Conservation (phyloP, 2,329 filamentous ascomycete species). For the Cladosporium velox region DNA sequence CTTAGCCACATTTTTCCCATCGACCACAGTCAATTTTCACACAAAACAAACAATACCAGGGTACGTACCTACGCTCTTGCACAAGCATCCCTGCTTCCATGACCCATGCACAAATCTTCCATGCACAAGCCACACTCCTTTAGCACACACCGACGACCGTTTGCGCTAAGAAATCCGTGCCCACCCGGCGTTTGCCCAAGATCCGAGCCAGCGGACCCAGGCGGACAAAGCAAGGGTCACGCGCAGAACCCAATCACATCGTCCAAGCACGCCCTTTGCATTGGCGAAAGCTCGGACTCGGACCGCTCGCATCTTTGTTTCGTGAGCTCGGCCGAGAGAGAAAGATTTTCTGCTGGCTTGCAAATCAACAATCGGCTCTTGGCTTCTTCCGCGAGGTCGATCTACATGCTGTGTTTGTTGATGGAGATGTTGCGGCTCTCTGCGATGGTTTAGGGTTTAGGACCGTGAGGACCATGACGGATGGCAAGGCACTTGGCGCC, state of each 20-base stretch:
- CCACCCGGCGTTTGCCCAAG: conserved; percentile 1
- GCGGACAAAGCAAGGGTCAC: conserved; percentile 1
- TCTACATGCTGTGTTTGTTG: no score
- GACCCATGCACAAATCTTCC: background rate
- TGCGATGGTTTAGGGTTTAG: background rate
- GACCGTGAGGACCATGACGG: background rate
- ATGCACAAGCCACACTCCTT: conserved; percentile 14
- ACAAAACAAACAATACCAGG: conserved; percentile 1
- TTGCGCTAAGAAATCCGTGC: background rate
- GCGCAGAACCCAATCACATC: background rate
- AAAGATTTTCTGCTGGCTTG: background rate
- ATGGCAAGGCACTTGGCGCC: conserved; percentile 5
- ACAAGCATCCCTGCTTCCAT: conserved; percentile 10
- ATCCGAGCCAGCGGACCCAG: conserved; percentile 7
- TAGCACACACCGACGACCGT: conserved; percentile 13
- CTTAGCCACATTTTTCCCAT: background rate
- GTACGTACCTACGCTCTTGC: background rate
- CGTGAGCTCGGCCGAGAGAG: conserved; percentile 3
- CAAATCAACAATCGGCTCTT: conserved; percentile 5
- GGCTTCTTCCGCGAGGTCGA: no score
- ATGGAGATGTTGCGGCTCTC: background rate
- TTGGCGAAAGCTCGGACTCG: conserved; percentile 2
- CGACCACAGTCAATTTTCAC: background rate
- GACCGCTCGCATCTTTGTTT: background rate
- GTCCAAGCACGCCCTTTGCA: background rate